Conservation (phyloP, 257 asterid species). For the Nicotiana paniculata region DNA sequence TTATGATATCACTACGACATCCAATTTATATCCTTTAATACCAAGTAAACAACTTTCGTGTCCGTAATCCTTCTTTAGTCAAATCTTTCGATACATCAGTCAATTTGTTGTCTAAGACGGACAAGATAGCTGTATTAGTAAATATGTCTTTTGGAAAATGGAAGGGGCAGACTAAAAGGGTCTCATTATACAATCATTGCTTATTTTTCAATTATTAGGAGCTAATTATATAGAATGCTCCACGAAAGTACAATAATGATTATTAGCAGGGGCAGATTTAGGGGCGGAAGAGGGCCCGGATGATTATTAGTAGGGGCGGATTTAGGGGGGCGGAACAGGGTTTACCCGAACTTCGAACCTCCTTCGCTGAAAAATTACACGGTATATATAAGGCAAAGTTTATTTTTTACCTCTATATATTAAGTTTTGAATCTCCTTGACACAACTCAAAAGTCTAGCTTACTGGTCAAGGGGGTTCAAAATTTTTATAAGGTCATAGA, state of each 20-base stretch:
- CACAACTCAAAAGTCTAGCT: no score
- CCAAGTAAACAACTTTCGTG: neutral
- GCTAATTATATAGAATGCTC: neutral
- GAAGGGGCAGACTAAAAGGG: neutral
- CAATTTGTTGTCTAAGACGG: neutral
- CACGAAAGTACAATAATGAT: neutral
- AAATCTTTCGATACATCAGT: neutral
- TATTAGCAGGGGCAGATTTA: no score
- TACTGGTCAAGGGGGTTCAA: no score
- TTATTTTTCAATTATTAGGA: neutral
- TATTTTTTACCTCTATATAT: no score
- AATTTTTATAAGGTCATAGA: no score
- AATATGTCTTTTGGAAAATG: neutral
- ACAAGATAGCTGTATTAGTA: neutral
- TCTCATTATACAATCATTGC: neutral
- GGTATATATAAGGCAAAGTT: no score
- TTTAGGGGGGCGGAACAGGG: no score
- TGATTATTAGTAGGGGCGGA: no score
- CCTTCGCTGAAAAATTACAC: no score
- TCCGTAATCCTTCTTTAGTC: neutral
- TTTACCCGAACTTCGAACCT: no score
- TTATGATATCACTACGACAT: neutral
- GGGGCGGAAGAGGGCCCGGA: no score
- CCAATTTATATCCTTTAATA: neutral
- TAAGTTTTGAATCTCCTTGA: no score